These are phyloP conservation scores for Torulaspora delbrueckii DNA, from an alignment of 805 yeast species.

Conservation along the genomic window DNA sequence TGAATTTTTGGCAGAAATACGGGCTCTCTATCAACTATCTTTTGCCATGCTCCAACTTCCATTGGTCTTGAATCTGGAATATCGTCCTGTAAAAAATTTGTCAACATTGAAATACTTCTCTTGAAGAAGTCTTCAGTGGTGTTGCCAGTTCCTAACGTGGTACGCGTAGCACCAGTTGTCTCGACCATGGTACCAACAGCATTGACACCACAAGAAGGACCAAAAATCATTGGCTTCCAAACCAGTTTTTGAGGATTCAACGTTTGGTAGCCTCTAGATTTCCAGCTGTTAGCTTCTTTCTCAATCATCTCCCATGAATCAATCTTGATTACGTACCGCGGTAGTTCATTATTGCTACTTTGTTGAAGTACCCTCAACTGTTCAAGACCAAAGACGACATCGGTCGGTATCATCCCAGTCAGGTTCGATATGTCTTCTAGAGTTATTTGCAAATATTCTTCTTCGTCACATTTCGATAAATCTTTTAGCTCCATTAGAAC, in stretches of 20 bases:
- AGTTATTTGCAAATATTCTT: constrained; percentile 36
- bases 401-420: constrained; percentile 85
- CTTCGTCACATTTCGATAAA: constrained; percentile 3
- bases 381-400: constrained; percentile 83
- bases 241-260: constrained; percentile 52
- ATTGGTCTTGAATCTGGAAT: constrained; percentile 55
- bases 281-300: constrained; percentile 47
- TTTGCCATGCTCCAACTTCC: constrained; percentile 52
- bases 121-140: constrained; percentile 34
- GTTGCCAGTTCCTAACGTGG: constrained; percentile 8
- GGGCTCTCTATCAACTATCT: constrained; percentile 33
- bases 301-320: constrained; percentile 38
- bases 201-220: constrained; percentile 82
- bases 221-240: constrained; percentile 82
- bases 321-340: constrained; percentile 49
- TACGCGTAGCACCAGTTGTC: constrained; percentile 19
- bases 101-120: constrained; percentile 49
- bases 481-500: constrained; percentile 21
- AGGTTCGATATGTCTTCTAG: constrained; percentile 57
- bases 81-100: constrained; percentile 63
- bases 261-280: constrained; percentile 46
- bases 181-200: constrained; percentile 36
- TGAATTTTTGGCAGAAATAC: neutral
- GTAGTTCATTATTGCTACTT: constrained; percentile 1
- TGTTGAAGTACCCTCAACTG: constrained; percentile 53